Evolutionary conservation across 768 basidiomycete genomes (phyloP), one percentile per base, ranked within the genome.

Genomic region (Tylopilus sp.): DNA sequence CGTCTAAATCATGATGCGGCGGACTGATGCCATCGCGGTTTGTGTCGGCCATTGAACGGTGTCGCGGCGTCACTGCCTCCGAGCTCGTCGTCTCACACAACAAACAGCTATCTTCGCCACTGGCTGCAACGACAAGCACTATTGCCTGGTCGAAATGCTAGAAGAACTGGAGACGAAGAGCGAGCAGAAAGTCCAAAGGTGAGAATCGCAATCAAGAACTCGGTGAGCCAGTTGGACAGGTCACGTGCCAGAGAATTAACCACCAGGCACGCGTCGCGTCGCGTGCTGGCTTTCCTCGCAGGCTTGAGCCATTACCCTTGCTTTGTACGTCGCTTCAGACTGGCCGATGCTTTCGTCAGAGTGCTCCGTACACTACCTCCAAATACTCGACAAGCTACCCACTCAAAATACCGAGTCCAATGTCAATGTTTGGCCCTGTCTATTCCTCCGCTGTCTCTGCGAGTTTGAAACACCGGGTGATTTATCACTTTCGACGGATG

Each of bases 11-110:
- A 52, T 30, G 46, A 38, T 38, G 33, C 45, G 50, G 54, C 50
- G 41, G 52, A 24, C 51, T 28, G 33, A 29, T 53, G 24, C 49
- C 44, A 49, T 53, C n/a, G 50, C 41, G 55, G 55, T 57, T 45
- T 45, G 53, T 53, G 42, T 63, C 42, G 49, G 52, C 33, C 62
- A 63, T 63, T 49, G 54, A 40, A 48, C 29, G 36, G 43, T 24
- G 48, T 54, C 24, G 48, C n/a, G n/a, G n/a, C 25, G 49, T 50
- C 24, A 37, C 34, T 42, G 11, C 41, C 19, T 17, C 16, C 31
- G 34, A 36, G 38, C 22, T 37, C n/a, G 49, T 34, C 24, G 38
- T 51, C 42, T 45, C 24, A 52, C 36, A 21, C 34, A 19, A 52
- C 33, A 10, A 37, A 30, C 17, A 14, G 33, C 22, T 43, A 17